Evolutionary conservation across 352 stramenopile species (phyloP).

Genomic region (Thraustochytrium sp.): DNA sequence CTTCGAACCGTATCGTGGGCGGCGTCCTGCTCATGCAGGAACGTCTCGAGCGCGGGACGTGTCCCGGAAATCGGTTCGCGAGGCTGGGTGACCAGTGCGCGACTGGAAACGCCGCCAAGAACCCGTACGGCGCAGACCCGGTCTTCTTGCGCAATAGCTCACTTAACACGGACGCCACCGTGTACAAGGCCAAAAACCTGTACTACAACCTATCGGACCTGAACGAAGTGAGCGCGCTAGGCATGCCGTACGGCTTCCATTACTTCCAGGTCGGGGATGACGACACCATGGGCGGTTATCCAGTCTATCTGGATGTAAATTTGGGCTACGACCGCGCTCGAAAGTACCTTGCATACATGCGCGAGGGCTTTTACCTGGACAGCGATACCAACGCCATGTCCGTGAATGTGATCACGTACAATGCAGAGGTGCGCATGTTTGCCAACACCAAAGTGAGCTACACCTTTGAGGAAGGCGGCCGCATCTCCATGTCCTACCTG

Average conservation of each 20-base stretch:
- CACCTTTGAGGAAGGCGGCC: slow-evolving; percentile 14
- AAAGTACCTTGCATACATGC: background rate
- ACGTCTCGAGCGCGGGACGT: background rate
- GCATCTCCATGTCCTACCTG: background rate
- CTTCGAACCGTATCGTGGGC: background rate
- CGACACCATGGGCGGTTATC: background rate
- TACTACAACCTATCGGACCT: background rate
- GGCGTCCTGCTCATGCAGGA: slow-evolving; percentile 15
- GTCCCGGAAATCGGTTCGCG: background rate
- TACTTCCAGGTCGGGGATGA: background rate
- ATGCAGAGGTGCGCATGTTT: background rate
- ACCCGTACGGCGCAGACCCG: slow-evolving; percentile 15
- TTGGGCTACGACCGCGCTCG: background rate
- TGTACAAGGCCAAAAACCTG: background rate
- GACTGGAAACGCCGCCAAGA: background rate
- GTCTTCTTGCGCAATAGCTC: slow-evolving; percentile 6
- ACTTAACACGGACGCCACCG: background rate
- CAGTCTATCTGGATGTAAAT: slow-evolving; percentile 19
- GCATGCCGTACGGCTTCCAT: slow-evolving; percentile 19
- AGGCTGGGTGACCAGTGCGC: background rate
- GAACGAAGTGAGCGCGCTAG: background rate
- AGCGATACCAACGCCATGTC: background rate
- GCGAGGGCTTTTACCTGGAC: slow-evolving; percentile 31
- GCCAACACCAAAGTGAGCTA: background rate
- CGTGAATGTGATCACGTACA: slow-evolving; percentile 1